Base-by-base conservation (phyloP, 2,329 filamentous ascomycete species). In the Cladosporium sp. region DNA sequence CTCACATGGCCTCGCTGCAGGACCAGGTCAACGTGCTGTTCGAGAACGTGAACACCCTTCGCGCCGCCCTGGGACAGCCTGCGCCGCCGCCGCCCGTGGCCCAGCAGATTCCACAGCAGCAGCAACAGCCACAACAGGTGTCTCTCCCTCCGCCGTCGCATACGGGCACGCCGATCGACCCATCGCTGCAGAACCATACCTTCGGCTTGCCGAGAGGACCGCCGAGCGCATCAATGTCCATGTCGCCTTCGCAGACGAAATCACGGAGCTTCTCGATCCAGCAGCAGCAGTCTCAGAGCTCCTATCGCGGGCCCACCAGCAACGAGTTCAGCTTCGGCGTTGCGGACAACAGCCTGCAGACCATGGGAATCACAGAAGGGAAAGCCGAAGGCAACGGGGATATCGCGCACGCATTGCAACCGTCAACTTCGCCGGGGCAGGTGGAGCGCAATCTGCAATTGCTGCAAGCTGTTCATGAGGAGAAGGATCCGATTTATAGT, bases 271-370 rank as follows among this genome's bases (percentile, higher is more conserved):
- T 72, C 55, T 73, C 73, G 18, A 68, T 72, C 21, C 56, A 60
- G 40, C 62, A 62, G 86, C 49, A 72, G 28, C 61, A 56, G 86
- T 35, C 29, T 81, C 69, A 86, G 66, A 86, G 88, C 4, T 85
- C 86, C 28, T 97, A 95, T 74, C 89, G 91, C 65, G 93, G 93
- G 0, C 92, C 92, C 0, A 97, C 92, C 0, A 96, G 92, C 78
- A 90, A 88, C 56, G 88, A 89, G 1, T 97, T 93, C 78, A 93
- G 90, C 70, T 86, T 97, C 33, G 91, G 94, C 69, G 89, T 97
- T 16, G 93, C 93, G 40, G 93, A 92, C 76, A 91, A 87, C 62
- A 96, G 93, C 59, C 83, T 97, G 44, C 90, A 93, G 73, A 93
- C 89, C 67, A 96, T 97, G 91, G 93, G 93, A 4, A 95, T 96